These are phyloP conservation scores for Naganishia friedmannii DNA, from an alignment of 768 basidiomycete species.

Conservation along the genomic window DNA sequence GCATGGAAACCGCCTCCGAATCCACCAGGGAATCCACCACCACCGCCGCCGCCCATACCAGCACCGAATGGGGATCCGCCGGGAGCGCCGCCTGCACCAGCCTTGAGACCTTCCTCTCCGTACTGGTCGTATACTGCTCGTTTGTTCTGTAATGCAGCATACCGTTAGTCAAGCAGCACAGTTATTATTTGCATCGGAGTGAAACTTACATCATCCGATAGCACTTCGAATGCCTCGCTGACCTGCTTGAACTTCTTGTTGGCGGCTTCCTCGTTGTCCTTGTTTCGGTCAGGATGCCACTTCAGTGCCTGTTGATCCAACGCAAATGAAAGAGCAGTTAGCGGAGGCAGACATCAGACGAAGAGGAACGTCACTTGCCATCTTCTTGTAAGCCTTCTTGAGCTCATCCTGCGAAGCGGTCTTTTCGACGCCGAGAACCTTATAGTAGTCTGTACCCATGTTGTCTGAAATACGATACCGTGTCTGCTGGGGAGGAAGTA, in stretches of 20 bases:
- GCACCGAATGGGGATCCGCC: constrained; percentile 38
- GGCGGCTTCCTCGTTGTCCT: constrained; percentile 32
- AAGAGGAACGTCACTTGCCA: not conserved
- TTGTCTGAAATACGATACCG: not conserved
- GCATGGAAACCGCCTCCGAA: constrained; percentile 58
- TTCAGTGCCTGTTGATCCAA: constrained; percentile 30
- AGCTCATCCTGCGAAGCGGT: constrained; percentile 26
- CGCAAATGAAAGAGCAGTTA: not conserved
- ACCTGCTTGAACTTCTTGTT: constrained; percentile 82
- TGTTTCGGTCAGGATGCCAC: constrained; percentile 37
- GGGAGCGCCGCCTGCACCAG: constrained; percentile 39
- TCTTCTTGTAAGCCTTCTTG: constrained; percentile 33
- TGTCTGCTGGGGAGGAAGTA: not conserved
- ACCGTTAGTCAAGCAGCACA: constrained; percentile 51
- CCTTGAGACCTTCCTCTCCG: constrained; percentile 75
- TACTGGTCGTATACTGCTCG: constrained; percentile 69
- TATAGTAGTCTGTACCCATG: constrained; percentile 35
- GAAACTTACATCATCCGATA: constrained; percentile 65
- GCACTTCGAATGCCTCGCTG: constrained; percentile 59
- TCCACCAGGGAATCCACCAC: constrained; percentile 37
- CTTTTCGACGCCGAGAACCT: constrained; percentile 33
- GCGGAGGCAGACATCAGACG: not conserved
- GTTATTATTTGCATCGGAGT: constrained; percentile 60
- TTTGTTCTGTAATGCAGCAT: constrained; percentile 36
- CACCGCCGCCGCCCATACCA: constrained; percentile 48